These are phyloP conservation scores for Iris pallida DNA, from an alignment of 116 monocot species.

Conservation along the genomic window DNA sequence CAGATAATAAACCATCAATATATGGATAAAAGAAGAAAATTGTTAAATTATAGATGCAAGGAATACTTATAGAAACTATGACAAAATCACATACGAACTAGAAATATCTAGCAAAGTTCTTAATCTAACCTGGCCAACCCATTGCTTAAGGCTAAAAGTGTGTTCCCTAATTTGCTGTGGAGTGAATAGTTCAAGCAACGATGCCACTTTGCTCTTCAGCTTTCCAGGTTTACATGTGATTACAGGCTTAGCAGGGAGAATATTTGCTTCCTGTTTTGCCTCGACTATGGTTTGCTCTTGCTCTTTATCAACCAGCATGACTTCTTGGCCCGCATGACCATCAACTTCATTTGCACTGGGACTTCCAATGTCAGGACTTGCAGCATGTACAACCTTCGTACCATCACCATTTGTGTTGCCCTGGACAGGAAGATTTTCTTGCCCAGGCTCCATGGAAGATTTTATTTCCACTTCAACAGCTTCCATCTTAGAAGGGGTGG, in stretches of 20 bases:
- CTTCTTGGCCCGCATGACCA: conserved; percentile 28
- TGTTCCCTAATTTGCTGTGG: conserved; percentile 76
- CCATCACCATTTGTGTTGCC: conserved; percentile 5
- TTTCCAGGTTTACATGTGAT: conserved; percentile 57
- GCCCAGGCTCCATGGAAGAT: conserved; percentile 6
- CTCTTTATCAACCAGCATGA: conserved; percentile 23
- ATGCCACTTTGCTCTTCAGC: conserved; percentile 77
- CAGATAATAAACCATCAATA: background rate
- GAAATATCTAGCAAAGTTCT: background rate
- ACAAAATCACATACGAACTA: background rate
- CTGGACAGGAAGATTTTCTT: conserved; percentile 8
- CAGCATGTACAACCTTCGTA: conserved; percentile 10
- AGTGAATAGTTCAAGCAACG: conserved; percentile 65
- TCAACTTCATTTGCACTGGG: conserved; percentile 15
- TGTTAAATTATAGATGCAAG: too few relatives aligned
- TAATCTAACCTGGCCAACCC: conserved; percentile 72
- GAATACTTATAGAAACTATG: too few relatives aligned
- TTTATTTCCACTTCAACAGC: conserved; percentile 24
- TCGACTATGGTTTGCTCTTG: conserved; percentile 21
- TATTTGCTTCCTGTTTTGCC: conserved; percentile 29
- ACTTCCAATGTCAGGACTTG: background rate
- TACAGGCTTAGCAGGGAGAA: conserved; percentile 12
- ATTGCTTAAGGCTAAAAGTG: conserved; percentile 49
- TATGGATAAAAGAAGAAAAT: too few relatives aligned
- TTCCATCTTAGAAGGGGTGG: conserved; percentile 14